phyloP scores from a whole-genome alignment of 179 eudicot species.

The Beta lomatogona region DNA sequence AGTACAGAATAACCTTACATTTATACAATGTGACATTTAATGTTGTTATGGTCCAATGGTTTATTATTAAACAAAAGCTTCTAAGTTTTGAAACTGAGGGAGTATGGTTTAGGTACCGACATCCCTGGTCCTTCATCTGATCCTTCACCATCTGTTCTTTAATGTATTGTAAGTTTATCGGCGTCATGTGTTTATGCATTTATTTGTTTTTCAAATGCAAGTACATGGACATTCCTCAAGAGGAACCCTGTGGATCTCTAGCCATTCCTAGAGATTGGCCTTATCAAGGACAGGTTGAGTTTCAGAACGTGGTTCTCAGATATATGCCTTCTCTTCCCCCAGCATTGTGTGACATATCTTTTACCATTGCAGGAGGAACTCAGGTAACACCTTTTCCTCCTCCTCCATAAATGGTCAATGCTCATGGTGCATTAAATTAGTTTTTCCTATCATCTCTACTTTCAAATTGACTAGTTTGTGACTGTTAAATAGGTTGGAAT shows the following conservation, averaged over 20 bases:
- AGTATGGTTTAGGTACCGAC: not conserved
- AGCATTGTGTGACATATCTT: conserved; percentile 66
- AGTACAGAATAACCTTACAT: no score
- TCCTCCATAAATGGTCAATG: not conserved
- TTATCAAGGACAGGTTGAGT: conserved; percentile 66
- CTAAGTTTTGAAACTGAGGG: not conserved
- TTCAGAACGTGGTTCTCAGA: conserved; percentile 75
- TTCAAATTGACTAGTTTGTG: not conserved
- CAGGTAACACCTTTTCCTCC: conserved; percentile 45
- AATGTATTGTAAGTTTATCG: not conserved
- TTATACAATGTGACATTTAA: no score
- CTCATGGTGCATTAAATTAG: not conserved
- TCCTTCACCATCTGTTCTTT: not conserved
- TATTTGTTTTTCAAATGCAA: conserved; percentile 28
- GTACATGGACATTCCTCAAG: conserved; percentile 92
- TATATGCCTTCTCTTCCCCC: conserved; percentile 87
- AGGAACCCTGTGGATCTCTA: conserved; percentile 50
- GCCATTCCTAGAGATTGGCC: conserved; percentile 64
- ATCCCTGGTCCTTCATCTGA: conserved; percentile 4
- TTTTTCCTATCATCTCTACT: conserved; percentile 3
- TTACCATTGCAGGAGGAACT: conserved; percentile 69
- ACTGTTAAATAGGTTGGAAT: conserved; percentile 68
- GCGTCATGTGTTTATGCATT: not conserved
- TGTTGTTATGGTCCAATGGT: no score
- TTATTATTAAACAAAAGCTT: no score